Percentiles rank a stretch among this genome's conserved stretches.
phyloP scores from a whole-genome alignment of 75 land plant genomes.

The Cunninghamia lanceolata region DNA sequence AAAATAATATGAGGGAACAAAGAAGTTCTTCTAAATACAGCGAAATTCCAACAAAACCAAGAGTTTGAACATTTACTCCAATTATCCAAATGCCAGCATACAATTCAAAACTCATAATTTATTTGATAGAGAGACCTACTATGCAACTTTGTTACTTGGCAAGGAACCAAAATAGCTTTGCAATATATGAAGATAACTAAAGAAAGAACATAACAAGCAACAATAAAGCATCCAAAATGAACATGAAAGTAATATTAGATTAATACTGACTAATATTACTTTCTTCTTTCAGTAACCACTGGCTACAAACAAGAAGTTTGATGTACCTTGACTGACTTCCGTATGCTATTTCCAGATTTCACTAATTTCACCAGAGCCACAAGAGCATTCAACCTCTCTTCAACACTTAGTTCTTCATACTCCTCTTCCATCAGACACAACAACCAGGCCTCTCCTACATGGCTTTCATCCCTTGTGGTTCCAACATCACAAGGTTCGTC shows the following conservation, averaged over 20 bases:
- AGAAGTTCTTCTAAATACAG: background rate
- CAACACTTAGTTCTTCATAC: slow-evolving; percentile 83
- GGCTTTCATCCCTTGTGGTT: slow-evolving; percentile 89
- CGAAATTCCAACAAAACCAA: background rate
- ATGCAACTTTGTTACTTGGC: background rate
- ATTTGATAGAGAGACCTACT: background rate
- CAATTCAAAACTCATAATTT: background rate
- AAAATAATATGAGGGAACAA: background rate
- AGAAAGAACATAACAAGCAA: background rate
- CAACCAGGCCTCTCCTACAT: slow-evolving; percentile 85
- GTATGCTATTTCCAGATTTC: slow-evolving; percentile 55
- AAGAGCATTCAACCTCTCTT: slow-evolving; percentile 77
- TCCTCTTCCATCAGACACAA: slow-evolving; percentile 92
- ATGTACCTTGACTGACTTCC: slow-evolving; percentile 54
- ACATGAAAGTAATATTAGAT: background rate
- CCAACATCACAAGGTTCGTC: slow-evolving; percentile 13
- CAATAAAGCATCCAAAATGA: background rate
- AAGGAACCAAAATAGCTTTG: background rate
- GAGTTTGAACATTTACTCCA: background rate
- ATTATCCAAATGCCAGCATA: background rate
- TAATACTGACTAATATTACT: background rate
- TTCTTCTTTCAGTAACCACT: background rate
- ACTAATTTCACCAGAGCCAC: slow-evolving; percentile 72
- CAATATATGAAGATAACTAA: background rate
- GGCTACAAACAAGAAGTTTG: background rate